Percentiles rank a stretch among this genome's conserved stretches.
phyloP scores from a whole-genome alignment of 257 asterid genomes.

The Capsicum pubescens region DNA sequence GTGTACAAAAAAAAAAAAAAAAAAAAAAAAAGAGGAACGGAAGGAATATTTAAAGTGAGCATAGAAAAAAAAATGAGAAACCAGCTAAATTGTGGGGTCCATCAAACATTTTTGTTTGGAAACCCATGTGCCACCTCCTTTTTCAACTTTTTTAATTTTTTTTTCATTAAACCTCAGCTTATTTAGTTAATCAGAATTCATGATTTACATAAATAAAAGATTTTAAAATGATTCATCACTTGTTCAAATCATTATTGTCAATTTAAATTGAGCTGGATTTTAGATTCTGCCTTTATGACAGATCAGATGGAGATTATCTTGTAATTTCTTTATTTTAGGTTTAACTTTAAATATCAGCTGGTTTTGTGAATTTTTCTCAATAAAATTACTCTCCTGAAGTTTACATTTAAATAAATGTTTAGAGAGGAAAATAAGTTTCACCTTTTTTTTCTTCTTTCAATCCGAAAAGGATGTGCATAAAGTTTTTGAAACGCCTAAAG shows the following conservation, averaged over 20 bases:
- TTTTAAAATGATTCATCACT: neutral
- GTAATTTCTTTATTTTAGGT: neutral
- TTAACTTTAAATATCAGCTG: neutral
- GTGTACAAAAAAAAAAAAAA: no score
- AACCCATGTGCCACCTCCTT: slow-evolving; percentile 25
- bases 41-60: neutral
- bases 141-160: neutral
- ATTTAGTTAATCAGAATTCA: neutral
- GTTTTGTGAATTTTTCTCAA: neutral
- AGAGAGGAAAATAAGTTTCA: neutral
- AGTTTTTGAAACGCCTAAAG: neutral
- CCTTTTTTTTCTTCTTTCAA: neutral
- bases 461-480: neutral
- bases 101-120: neutral
- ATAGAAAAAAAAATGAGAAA: neutral
- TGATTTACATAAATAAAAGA: neutral
- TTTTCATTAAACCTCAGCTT: neutral
- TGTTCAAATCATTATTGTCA: neutral
- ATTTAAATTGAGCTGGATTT: slow-evolving; percentile 17
- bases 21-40: no score
- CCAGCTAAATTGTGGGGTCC: neutral
- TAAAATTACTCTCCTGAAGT: neutral
- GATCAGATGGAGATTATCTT: neutral
- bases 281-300: neutral
- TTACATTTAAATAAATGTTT: neutral